These are phyloP conservation scores for Pseudogymnoascus verrucosus DNA, from an alignment of 2,329 filamentous ascomycete genomes.

Conservation along the genomic window DNA sequence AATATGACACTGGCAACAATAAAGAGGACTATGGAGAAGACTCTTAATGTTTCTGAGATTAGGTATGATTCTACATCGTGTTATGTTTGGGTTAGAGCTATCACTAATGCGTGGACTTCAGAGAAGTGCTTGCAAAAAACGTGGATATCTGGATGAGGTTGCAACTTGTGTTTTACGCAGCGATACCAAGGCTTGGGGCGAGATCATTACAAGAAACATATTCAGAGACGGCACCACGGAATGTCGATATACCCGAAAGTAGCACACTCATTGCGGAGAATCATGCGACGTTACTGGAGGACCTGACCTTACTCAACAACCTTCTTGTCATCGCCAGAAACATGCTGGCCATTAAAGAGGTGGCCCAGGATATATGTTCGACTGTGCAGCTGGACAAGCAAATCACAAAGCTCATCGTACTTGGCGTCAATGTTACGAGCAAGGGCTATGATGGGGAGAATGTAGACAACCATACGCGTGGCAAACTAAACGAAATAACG, in stretches of 20 bases:
- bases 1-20: conserved; percentile 49
- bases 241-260: conserved; percentile 53
- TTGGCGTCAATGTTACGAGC: conserved; percentile 59
- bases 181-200: conserved; percentile 51
- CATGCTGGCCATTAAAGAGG: conserved; percentile 55
- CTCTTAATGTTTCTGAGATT: conserved; percentile 49
- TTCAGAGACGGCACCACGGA: conserved; percentile 45
- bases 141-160: conserved; percentile 60
- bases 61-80: conserved; percentile 35
- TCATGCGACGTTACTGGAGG: conserved; percentile 51
- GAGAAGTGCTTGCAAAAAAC: conserved; percentile 53
- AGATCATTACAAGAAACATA: conserved; percentile 50
- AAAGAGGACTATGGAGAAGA: conserved; percentile 54
- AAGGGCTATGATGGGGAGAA: conserved; percentile 58
- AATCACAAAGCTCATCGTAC: conserved; percentile 56
- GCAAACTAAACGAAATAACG: conserved; percentile 53
- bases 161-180: conserved; percentile 51
- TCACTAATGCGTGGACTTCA: conserved; percentile 21
- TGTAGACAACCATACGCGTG: conserved; percentile 49
- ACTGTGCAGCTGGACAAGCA: conserved; percentile 58
- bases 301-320: conserved; percentile 56
- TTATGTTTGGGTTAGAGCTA: neutral
- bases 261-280: conserved; percentile 56
- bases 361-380: conserved; percentile 58
- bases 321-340: conserved; percentile 60